Evolutionary conservation across 495 filamentous ascomycete species (phyloP).

Genomic region (Tuber indicum): DNA sequence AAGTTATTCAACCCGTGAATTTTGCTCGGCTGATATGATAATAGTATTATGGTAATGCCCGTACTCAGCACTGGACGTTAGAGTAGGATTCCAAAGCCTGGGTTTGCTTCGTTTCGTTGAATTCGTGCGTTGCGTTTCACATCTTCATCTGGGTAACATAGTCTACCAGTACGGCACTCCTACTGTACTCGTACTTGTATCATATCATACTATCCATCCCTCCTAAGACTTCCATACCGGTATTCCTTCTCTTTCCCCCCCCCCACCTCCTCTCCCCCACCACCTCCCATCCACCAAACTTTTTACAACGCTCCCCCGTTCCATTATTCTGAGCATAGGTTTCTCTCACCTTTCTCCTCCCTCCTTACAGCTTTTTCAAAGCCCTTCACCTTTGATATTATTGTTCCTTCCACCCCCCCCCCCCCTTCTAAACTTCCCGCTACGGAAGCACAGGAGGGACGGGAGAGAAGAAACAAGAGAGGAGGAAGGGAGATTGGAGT

Average conservation of each 20-base stretch:
- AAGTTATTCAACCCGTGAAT: no score
- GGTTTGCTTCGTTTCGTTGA: background rate
- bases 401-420: background rate
- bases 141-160: background rate
- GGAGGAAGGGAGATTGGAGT: background rate
- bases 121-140: background rate
- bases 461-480: background rate
- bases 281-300: background rate
- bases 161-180: background rate
- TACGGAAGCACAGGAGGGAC: background rate
- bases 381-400: background rate
- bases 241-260: background rate
- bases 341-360: background rate
- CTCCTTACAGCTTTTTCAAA: background rate
- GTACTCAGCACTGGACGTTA: background rate
- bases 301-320: slow-evolving; percentile 9
- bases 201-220: background rate
- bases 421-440: background rate
- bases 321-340: background rate
- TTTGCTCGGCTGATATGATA: background rate
- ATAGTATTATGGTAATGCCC: no score
- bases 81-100: background rate
- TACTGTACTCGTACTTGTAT: no score
- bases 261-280: slow-evolving; percentile 4
- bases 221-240: background rate